Conservation (phyloP, 345 rosid species). For the Pistacia atlantica region DNA sequence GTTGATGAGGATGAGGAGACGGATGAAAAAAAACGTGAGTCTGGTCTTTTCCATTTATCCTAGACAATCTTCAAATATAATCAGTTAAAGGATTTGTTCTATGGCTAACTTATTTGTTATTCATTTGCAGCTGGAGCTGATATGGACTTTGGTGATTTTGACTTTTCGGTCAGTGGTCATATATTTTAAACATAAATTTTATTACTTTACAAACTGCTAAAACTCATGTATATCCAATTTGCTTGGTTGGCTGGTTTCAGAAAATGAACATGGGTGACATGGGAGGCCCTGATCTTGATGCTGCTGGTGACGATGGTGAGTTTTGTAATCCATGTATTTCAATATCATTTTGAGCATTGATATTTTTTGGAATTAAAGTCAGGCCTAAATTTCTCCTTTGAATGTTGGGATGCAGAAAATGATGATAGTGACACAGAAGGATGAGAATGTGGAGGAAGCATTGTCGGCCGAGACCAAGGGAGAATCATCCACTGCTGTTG, state of each 20-base stretch:
- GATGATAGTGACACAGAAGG: slow-evolving; percentile 41
- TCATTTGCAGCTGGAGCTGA: slow-evolving; percentile 26
- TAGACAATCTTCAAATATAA: background rate
- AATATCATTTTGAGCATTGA: background rate
- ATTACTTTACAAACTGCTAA: background rate
- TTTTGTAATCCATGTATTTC: background rate
- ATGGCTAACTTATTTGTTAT: slow-evolving; percentile 12
- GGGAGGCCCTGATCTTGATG: slow-evolving; percentile 22
- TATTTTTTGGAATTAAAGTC: background rate
- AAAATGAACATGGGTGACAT: slow-evolving; percentile 30
- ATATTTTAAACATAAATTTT: background rate
- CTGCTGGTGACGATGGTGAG: slow-evolving; percentile 33
- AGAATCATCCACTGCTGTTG: slow-evolving; percentile 14
- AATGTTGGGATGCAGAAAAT: slow-evolving; percentile 22
- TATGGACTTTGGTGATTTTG: slow-evolving; percentile 44
- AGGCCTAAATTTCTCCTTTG: background rate
- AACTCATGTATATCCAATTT: background rate
- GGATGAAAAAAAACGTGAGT: slow-evolving; percentile 28
- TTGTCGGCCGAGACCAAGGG: slow-evolving; percentile 17
- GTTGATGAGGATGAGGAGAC: slow-evolving; percentile 60
- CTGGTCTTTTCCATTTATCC: background rate
- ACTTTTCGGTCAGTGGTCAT: slow-evolving; percentile 22
- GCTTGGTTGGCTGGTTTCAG: slow-evolving; percentile 20
- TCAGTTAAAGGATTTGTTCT: background rate
- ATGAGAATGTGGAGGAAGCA: slow-evolving; percentile 28